Base-by-base conservation (phyloP, 495 filamentous ascomycete species). In the Xylaria palmicola region DNA sequence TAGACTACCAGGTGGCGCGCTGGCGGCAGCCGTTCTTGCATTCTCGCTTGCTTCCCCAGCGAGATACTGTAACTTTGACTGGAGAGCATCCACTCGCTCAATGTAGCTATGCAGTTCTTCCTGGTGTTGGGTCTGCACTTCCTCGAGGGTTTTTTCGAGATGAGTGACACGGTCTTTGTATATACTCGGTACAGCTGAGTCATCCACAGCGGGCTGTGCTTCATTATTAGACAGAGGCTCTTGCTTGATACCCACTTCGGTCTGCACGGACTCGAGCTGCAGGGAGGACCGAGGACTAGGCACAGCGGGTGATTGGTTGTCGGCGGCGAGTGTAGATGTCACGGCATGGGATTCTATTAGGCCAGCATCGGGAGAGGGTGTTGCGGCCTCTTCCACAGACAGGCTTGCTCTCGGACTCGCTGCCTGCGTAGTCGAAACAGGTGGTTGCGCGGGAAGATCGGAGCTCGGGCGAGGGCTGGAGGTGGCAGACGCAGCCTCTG, bases 81-180 rank as follows among this genome's bases (percentile, higher is more conserved):
- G 90, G 9, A 98, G 78, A 19, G 95, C 90, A 74, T 98, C 94
- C 39, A 98, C 96, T 3, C 90, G 86, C 74, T 97, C 94, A 12
- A 93, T 83, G 59, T 95, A 93, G 10, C 77, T 81, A 64, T 94
- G 85, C 17, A 88, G 81, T 69, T 97, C 92, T 67, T 92, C 89
- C 57, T 91, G 90, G 67, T 88, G 81, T 51, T 87, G 85, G 26
- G 79, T 70, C 45, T 90, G 83, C 3, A 83, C 75, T 24, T 79
- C 79, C 51, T 88, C 83, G 39, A 86, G 74, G n/a, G 87, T 79
- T 19, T 79, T 76, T 49, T 81, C 79, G 40, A 87, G 65, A 15
- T 83, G 76, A 41, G 76, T 72, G 13, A 88, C 69, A 4, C 71
- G 68, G 22, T 75, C 65, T 27, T 76, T 68, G 20, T 78, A 69